Conservation (phyloP, 768 basidiomycete genomes). For the Lactifluus echinatus region DNA sequence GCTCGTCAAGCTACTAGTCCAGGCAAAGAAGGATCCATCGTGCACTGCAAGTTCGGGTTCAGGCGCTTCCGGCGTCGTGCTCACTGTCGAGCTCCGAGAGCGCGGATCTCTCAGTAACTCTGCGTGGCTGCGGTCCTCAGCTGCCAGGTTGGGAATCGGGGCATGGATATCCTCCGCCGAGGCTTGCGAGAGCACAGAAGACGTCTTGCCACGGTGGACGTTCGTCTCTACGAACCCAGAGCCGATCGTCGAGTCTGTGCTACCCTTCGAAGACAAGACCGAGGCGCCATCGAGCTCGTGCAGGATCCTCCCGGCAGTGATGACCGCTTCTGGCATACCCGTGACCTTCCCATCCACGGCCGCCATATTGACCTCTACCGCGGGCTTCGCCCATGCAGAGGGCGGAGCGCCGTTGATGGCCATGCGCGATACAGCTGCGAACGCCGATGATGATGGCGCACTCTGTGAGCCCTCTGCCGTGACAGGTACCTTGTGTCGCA, state of each 20-base stretch:
- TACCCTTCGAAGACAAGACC: constrained; percentile 23
- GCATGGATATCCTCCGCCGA: constrained; percentile 24
- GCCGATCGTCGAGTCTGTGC: constrained; percentile 10
- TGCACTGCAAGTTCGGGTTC: background rate
- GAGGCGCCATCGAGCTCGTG: constrained; percentile 34
- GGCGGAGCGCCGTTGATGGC: constrained; percentile 23
- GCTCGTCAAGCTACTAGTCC: constrained; percentile 45
- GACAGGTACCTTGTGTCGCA: constrained; percentile 44
- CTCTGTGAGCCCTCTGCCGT: constrained; percentile 26
- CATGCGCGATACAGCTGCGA: constrained; percentile 18
- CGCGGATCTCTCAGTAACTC: no score
- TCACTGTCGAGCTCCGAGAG: constrained; percentile 10
- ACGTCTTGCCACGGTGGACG: constrained; percentile 32
- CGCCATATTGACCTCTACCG: constrained; percentile 44
- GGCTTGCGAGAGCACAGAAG: constrained; percentile 32
- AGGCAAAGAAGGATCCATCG: constrained; percentile 29
- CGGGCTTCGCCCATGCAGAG: constrained; percentile 48
- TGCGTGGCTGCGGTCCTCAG: no score
- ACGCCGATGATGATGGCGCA: constrained; percentile 22
- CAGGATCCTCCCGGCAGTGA: constrained; percentile 38
- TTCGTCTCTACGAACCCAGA: constrained; percentile 31
- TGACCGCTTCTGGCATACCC: constrained; percentile 28
- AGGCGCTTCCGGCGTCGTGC: constrained; percentile 3
- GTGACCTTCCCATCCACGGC: constrained; percentile 44
- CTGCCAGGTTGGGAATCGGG: background rate